Percentiles rank a stretch among this genome's conserved stretches.
phyloP scores from a whole-genome alignment of 495 filamentous ascomycete genomes.

The Penicillium ochrochloron region DNA sequence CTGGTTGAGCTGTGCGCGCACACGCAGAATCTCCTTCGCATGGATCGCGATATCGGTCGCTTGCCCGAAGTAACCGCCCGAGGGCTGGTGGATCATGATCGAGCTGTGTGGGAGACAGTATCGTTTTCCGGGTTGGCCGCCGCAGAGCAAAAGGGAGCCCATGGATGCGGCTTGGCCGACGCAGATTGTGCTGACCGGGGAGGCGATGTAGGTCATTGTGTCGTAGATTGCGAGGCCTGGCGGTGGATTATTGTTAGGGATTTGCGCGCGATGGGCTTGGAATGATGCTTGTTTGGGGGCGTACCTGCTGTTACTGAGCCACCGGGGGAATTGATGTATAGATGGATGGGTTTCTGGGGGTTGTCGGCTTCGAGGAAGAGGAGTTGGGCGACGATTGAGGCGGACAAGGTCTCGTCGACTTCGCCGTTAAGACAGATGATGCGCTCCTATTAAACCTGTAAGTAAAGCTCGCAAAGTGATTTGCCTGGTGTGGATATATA shows the following conservation, averaged over 20 bases:
- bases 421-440: slow-evolving; percentile 94
- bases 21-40: slow-evolving; percentile 91
- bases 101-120: slow-evolving; percentile 89
- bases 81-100: slow-evolving; percentile 96
- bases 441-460: slow-evolving; percentile 65
- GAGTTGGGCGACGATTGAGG: slow-evolving; percentile 91
- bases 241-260: neutral
- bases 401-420: slow-evolving; percentile 86
- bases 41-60: slow-evolving; percentile 94
- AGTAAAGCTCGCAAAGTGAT: neutral
- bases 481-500: slow-evolving; percentile 31
- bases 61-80: slow-evolving; percentile 88
- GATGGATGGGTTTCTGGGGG: slow-evolving; percentile 88
- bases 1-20: slow-evolving; percentile 82
- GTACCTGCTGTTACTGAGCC: slow-evolving; percentile 87
- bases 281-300: slow-evolving; percentile 4
- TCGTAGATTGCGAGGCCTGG: slow-evolving; percentile 93
- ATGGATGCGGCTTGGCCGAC: slow-evolving; percentile 94
- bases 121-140: slow-evolving; percentile 81
- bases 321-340: slow-evolving; percentile 97
- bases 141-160: slow-evolving; percentile 87
- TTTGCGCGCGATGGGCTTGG: neutral
- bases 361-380: slow-evolving; percentile 98
- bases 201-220: slow-evolving; percentile 96
- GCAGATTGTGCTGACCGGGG: slow-evolving; percentile 91